Percentiles rank a stretch among this genome's conserved stretches.
Conservation (phyloP, 2,329 filamentous ascomycete genomes). For the Hymenoscyphus linearis region DNA sequence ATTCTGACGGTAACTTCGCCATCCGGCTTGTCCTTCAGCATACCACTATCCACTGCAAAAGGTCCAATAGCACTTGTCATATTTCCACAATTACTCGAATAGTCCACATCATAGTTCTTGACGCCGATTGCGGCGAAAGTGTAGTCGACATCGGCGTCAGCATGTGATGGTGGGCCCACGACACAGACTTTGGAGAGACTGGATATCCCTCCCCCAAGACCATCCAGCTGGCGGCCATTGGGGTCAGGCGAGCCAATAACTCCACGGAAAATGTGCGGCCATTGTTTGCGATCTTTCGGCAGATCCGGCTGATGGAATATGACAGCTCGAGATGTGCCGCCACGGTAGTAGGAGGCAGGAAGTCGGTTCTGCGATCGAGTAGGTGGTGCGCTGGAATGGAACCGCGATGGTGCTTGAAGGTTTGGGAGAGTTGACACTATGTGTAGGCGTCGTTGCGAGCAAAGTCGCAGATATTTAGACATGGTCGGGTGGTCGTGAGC, state of each 20-base stretch:
- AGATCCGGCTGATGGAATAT: conserved; percentile 52
- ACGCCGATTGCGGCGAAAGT: conserved; percentile 68
- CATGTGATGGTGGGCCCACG: conserved; percentile 45
- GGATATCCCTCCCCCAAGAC: conserved; percentile 64
- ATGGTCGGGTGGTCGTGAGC: not conserved
- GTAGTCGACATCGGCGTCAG: conserved; percentile 58
- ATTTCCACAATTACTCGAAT: conserved; percentile 71
- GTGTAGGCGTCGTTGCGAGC: not conserved
- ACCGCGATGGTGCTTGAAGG: not conserved
- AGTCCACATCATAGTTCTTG: conserved; percentile 54
- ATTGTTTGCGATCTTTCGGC: conserved; percentile 40
- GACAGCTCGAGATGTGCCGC: conserved; percentile 64
- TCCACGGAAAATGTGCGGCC: conserved; percentile 50
- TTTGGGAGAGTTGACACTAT: not conserved
- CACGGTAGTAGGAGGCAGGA: conserved; percentile 51
- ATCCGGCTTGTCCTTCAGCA: conserved; percentile 27
- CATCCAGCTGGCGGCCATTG: conserved; percentile 65
- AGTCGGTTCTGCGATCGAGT: conserved; percentile 5
- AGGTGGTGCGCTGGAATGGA: not conserved
- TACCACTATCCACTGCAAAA: conserved; percentile 51
- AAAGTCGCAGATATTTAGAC: not conserved
- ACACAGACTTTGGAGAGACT: conserved; percentile 68
- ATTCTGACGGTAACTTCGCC: conserved; percentile 49
- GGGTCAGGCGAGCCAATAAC: conserved; percentile 62
- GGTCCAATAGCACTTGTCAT: conserved; percentile 65